Evolutionary conservation across 2,329 filamentous ascomycete genomes (phyloP), one percentile per base, ranked within the genome.

Genomic region (Phaeosphaeriaceae sp.): DNA sequence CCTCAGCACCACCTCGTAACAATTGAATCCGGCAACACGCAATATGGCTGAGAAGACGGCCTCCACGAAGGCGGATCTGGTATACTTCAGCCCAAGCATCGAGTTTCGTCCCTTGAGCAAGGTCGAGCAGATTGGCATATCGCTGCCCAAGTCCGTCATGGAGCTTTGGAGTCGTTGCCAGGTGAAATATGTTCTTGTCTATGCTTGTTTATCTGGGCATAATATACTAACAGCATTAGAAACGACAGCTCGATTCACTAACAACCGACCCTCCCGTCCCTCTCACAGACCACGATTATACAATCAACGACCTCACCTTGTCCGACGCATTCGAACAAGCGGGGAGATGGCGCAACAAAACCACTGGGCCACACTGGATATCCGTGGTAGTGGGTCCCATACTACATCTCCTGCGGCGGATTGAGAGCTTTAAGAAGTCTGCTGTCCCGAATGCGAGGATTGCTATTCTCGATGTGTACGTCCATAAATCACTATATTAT

Each of bases 101-200:
- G 42, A 52, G 28, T 56, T 56, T 39, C 49, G 36, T 37, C 46
- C 46, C 13, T 41, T 53, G 20, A 44, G 38, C 29, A 33, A 52
- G 37, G 20, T n/a, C 5, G 16, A 4, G 12, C 39, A 50, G 33
- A 20, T 38, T 46, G 46, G 54, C 21, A 50, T 57, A 46, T 45
- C 44, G 40, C 50, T 54, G 16, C 49, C 43, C 17, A 35, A 38
- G 20, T 53, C 46, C 16, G 42, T 56, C 23, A 48, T 28, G 33
- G 21, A 48, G 38, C 50, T 54, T 6, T 54, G 50, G 54, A 48
- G 37, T 30, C 46, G 54, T 43, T 57, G 54, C 34, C 37, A 54
- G 50, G 54, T 51, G 30, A 42, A 42, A 49, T n/a, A n/a, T n/a
- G n/a, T n/a, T n/a, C n/a, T n/a, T n/a, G n/a, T n/a, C n/a, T n/a